Base-by-base conservation (phyloP, 768 basidiomycete genomes). In the Saitozyma sp. region DNA sequence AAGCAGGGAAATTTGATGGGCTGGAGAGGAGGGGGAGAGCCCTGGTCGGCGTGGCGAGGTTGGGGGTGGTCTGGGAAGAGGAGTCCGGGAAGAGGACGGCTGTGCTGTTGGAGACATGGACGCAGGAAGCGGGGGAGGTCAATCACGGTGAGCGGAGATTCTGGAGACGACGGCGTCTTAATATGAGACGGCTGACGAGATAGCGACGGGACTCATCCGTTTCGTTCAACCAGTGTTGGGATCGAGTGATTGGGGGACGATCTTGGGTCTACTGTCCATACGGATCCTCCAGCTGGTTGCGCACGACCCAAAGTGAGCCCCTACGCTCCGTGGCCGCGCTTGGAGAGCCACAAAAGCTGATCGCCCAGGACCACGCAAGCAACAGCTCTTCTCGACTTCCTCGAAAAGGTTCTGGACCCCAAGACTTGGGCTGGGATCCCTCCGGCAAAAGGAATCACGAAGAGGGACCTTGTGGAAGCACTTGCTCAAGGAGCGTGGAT, bases 401-500 rank as follows among this genome's bases (percentile, higher is more conserved):
- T 75, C 6, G 73, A 75, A 48, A 46, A n/a, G 3, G 17, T 67
- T 13, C 53, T 70, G n/a, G 50, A 56, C 43, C 57, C 56, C 1
- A 51, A 42, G 14, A 42, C 50, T 39, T 67, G 17, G 37, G 54
- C 10, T n/a, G n/a, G 29, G 29, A 5, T 29, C 29, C 2, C 29
- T 29, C 29, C 29, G 29, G 29, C 29, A 29, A 29, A 29, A 29
- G 29, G 29, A 5, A 29, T 29, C 29, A 29, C 29, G 29, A 57
- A 56, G 53, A 17, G 11, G 13, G n/a, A 17, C 45, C 19, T 69
- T 11, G 50, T 60, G 7, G 38, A 48, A 13, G 49, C 51, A 39
- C 14, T 70, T 5, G 48, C 42, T 20, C n/a, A 17, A 43, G 20
- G 50, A 39, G 39, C 43, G 42, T 78, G 74, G 74, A 72, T 78